Evolutionary conservation across 75 land plant species (phyloP), one percentile per base, ranked within the genome.

Genomic region (Adiantum capillusveneris): DNA sequence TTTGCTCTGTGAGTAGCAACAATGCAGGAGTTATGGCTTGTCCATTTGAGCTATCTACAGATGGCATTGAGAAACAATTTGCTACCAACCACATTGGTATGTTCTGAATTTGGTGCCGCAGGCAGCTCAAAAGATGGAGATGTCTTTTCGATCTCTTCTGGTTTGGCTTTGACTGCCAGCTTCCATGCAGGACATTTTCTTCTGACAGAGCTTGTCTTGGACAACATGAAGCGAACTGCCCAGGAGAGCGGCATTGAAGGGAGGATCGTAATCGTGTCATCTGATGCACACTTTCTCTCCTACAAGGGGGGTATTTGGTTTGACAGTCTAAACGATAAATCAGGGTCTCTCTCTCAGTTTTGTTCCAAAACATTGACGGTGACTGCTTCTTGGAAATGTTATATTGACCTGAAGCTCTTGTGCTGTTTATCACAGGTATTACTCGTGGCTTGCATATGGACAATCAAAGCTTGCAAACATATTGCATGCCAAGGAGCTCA

Each of bases 381-480:
- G n/a, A n/a, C n/a, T n/a, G n/a, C n/a, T n/a, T n/a, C n/a, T n/a
- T n/a, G n/a, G n/a, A n/a, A n/a, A 5, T 9, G 3, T 34, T 34
- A 34, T 9, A 34, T 9, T 34, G 37, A 34, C 9, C 9, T 34
- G 9, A 34, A 9, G 37, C 9, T 3, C 37, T 34, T 9, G 9
- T 34, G 3, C 9, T 34, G 7, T 5, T 34, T 34, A 9, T 34
- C 3, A 9, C 37, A 46, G 50, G 13, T 46, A 46, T 21, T 21
- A 2, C 18, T 2, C 50, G 50, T 17, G 14, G 2, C 6, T 49
- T 45, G 79, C 86, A 0, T 83, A 83, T 51, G 86, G 83, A 31
- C 86, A 76, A 66, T 83, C 86, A 42, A 83, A 83, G 31, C 41
- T 83, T 25, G 83, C 83, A 20, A 80, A 72, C 60, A 59, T 80